Conservation (phyloP, 331 rosid genomes). For the Malus hybrid region DNA sequence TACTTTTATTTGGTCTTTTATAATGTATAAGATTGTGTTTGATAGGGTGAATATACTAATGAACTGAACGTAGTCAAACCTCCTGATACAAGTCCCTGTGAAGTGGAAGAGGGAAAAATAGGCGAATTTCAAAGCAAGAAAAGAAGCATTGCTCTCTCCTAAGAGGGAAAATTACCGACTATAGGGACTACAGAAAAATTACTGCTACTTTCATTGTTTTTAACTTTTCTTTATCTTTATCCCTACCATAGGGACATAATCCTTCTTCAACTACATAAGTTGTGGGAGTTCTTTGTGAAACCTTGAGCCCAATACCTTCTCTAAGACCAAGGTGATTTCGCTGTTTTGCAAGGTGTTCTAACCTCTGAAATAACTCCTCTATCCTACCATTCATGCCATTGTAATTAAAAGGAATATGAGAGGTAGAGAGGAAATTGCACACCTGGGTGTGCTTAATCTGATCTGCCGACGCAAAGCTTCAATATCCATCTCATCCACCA, state of each 20-base stretch:
- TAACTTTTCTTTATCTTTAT: constrained; percentile 4
- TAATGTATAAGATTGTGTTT: constrained; percentile 18
- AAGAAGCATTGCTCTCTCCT: constrained; percentile 1
- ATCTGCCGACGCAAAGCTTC: background rate
- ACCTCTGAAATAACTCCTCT: background rate
- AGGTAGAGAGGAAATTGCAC: background rate
- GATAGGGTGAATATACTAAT: constrained; percentile 30
- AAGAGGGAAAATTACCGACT: background rate
- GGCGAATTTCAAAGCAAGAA: constrained; percentile 20
- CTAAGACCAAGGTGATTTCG: constrained; percentile 3
- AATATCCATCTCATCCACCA: background rate
- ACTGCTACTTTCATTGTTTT: background rate
- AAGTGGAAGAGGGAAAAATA: constrained; percentile 24
- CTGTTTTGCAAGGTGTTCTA: constrained; percentile 3
- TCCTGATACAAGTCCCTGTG: constrained; percentile 20
- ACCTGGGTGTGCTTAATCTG: background rate
- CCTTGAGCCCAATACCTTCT: background rate
- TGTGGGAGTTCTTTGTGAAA: background rate
- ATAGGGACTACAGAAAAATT: background rate
- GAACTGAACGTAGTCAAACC: constrained; percentile 26
- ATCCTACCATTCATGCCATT: background rate
- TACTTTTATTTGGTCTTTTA: background rate
- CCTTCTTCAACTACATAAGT: background rate
- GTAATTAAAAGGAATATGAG: background rate
- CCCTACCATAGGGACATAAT: constrained; percentile 15